phyloP scores from a whole-genome alignment of 139 green algal genomes.

The Picochlorum sp. region DNA sequence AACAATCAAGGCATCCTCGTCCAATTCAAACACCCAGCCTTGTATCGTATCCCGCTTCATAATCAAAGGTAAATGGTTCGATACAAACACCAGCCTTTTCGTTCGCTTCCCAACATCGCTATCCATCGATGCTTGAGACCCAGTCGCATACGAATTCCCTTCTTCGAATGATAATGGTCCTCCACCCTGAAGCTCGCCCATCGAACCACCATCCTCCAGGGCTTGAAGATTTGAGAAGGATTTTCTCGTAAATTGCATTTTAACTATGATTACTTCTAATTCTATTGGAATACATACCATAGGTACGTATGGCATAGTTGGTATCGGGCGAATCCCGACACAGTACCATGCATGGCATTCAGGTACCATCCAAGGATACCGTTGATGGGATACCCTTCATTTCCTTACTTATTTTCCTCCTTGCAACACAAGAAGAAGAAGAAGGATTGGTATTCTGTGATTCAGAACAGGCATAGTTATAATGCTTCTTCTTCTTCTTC shows the following conservation, averaged over 20 bases:
- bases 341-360: no score
- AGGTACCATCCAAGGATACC: no score
- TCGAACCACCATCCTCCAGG: constrained; percentile 23
- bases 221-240: constrained; percentile 30
- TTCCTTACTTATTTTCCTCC: no score
- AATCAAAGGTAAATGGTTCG: constrained; percentile 82
- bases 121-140: constrained; percentile 21
- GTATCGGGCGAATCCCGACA: no score
- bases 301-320: no score
- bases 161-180: constrained; percentile 18
- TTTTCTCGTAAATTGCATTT: constrained; percentile 24
- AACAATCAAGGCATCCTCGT: constrained; percentile 86
- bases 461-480: no score
- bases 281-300: no score
- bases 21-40: constrained; percentile 84
- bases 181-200: constrained; percentile 18
- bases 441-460: no score
- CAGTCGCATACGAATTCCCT: neutral
- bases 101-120: constrained; percentile 4
- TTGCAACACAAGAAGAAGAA: no score
- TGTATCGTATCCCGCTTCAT: constrained; percentile 30
- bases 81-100: constrained; percentile 79
- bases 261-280: neutral
- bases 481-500: no score
- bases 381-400: no score